Evolutionary conservation across 2,329 filamentous ascomycete genomes (phyloP).

Genomic region (Colletotrichum sp.): DNA sequence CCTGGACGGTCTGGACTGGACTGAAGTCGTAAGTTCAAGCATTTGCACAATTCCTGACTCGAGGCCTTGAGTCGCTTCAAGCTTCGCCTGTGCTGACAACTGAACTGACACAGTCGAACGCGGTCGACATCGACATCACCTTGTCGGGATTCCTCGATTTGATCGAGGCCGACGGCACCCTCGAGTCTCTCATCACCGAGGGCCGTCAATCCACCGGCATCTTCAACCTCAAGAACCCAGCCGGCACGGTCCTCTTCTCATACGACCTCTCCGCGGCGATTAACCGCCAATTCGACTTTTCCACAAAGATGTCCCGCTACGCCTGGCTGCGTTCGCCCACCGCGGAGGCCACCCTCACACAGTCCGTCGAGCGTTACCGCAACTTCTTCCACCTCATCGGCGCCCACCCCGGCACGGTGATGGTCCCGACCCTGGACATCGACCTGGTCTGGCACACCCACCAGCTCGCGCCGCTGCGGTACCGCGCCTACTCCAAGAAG

Average conservation of each 20-base stretch:
- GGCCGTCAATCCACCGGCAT: background rate
- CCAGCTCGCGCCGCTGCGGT: constrained; percentile 36
- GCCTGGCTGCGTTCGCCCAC: constrained; percentile 44
- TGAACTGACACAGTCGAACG: background rate
- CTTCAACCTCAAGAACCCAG: constrained; percentile 19
- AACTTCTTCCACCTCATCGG: constrained; percentile 40
- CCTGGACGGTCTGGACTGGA: constrained; percentile 5
- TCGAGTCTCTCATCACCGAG: background rate
- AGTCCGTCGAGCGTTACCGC: constrained; percentile 40
- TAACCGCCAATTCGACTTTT: constrained; percentile 40
- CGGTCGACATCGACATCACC: background rate
- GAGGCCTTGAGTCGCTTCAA: background rate
- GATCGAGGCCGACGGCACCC: background rate
- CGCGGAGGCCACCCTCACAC: constrained; percentile 34
- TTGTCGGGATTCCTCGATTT: background rate
- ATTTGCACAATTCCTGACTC: background rate
- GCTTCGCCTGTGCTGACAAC: background rate
- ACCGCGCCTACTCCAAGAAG: constrained; percentile 24
- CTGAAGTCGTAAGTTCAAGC: background rate
- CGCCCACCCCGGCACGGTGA: constrained; percentile 27
- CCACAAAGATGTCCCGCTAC: constrained; percentile 43
- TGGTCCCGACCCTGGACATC: constrained; percentile 47
- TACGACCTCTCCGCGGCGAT: constrained; percentile 35
- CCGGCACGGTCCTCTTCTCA: constrained; percentile 8
- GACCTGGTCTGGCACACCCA: constrained; percentile 51